phyloP scores from a whole-genome alignment of 2,329 filamentous ascomycete genomes.

The Phyllosticta capitalensis region DNA sequence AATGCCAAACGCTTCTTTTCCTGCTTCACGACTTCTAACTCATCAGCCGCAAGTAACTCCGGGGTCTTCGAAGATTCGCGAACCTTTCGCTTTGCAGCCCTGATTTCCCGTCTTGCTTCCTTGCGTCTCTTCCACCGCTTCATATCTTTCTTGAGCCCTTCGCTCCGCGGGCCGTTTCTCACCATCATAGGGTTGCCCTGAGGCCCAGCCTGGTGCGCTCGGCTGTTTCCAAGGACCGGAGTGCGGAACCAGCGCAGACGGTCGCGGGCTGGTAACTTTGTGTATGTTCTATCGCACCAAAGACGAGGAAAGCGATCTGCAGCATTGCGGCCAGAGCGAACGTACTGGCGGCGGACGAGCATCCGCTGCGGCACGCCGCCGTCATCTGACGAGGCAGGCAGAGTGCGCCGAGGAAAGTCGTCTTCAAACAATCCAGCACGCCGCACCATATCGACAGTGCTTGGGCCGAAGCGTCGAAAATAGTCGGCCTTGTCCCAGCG shows the following conservation, averaged over 20 bases:
- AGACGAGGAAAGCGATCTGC: not conserved
- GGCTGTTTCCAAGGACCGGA: not conserved
- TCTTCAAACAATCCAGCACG: not conserved
- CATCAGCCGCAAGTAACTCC: not conserved
- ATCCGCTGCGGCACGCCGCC: too few relatives aligned
- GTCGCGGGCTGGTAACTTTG: not conserved
- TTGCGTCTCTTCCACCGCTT: not conserved
- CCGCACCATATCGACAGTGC: not conserved
- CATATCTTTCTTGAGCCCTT: not conserved
- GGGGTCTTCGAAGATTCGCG: not conserved
- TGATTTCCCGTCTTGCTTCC: not conserved
- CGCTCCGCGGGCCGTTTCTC: not conserved
- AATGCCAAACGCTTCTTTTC: not conserved
- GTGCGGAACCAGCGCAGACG: not conserved
- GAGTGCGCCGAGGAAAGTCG: not conserved
- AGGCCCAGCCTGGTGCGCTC: not conserved
- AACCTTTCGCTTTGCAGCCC: not conserved
- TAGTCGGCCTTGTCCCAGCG: slow-evolving; percentile 3
- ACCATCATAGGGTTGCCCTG: not conserved
- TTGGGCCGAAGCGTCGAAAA: not conserved
- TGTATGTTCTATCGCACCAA: not conserved
- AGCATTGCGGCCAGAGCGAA: not conserved
- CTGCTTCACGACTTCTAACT: not conserved
- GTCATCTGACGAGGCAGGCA: not conserved
- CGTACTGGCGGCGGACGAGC: not conserved